Base-by-base conservation (phyloP, 495 filamentous ascomycete genomes). In the Penicillium egyptiacum region DNA sequence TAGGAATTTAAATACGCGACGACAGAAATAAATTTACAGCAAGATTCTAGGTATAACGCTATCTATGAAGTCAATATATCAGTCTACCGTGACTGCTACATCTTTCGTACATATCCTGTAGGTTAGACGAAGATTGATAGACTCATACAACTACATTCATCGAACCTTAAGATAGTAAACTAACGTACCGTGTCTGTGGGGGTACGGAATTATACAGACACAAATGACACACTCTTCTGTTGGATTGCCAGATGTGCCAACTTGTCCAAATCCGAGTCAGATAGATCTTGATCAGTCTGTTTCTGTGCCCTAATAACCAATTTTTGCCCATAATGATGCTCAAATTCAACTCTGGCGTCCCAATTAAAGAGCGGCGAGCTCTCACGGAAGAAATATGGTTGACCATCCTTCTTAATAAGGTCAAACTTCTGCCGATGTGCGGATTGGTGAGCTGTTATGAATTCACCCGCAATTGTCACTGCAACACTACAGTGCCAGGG, bases 401-500 rank as follows among this genome's bases (percentile, higher is more conserved):
- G 53, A 3, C 23, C 43, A 16, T 47, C 26, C 22, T 16, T 47
- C 10, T 40, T 23, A 28, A 55, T 23, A 16, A 47, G 43, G 14
- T 55, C 53, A 20, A 39, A 55, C 1, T 39, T 47, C 53, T 47
- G 41, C 10, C 53, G 41, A 39, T 55, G 53, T 5, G 16, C 26
- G 16, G 53, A 45, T 22, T 47, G 37, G 20, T 55, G 53, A 12
- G 53, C 53, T 19, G 53, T 55, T 22, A 39, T 47, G 20, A 55
- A 55, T 12, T 30, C 37, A 1, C 53, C 53, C 2, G 46, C 9
- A 0, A 16, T 12, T 22, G n/a, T 45, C 17, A 55, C 53, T 25
- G 53, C 53, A 26, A 55, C 22, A 30, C 53, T 55, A 28, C 53
- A 55, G n/a, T 55, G 53, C 53, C 53, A 55, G 10, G 53, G 53